Base-by-base conservation (phyloP, 768 basidiomycete genomes). In the Lactarius pseudohatsudake region DNA sequence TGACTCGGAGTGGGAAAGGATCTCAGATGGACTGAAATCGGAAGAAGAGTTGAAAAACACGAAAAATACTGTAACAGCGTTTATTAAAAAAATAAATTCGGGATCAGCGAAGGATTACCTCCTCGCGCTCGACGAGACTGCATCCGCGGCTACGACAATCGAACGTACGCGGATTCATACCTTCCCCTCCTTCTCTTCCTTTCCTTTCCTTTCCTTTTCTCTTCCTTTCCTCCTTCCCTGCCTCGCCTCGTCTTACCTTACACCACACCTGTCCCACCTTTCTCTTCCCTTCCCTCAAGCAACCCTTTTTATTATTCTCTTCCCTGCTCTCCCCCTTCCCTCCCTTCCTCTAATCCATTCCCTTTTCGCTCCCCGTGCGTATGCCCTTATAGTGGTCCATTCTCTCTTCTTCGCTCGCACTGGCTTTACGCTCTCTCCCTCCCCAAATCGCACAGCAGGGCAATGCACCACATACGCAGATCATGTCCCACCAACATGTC, bases 391-490 rank as follows among this genome's bases (percentile, higher is more conserved):
- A 73, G 73, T 74, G 71, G 73, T 77, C 40, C 50, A 77, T 80
- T 11, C 36, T 54, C n/a, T 34, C 57, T 43, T 43, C 40, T 16
- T 61, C 58, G 57, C 55, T 62, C 62, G 62, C 64, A 77, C 80
- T 82, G 81, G 79, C 84, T 85, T 84, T 85, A 82, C 80, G 77
- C 40, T 41, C 61, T 47, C 56, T 59, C 30, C 60, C 34, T 62
- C 64, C 60, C 75, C 61, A 57, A 58, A 68, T 63, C 60, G 66
- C 18, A 61, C 56, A 67, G 20, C 67, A 59, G 61, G 68, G 73
- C 84, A 79, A 85, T 85, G 84, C 84, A 74, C 81, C 78, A 75
- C 67, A 71, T 61, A 72, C 68, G 59, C 79, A 81, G 82, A 82
- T 79, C 85, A 86, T 86, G 85, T 85, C 62, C 53, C 50, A 56